Conservation (phyloP, 2,329 filamentous ascomycete genomes). For the Macrophomina phaseolina region DNA sequence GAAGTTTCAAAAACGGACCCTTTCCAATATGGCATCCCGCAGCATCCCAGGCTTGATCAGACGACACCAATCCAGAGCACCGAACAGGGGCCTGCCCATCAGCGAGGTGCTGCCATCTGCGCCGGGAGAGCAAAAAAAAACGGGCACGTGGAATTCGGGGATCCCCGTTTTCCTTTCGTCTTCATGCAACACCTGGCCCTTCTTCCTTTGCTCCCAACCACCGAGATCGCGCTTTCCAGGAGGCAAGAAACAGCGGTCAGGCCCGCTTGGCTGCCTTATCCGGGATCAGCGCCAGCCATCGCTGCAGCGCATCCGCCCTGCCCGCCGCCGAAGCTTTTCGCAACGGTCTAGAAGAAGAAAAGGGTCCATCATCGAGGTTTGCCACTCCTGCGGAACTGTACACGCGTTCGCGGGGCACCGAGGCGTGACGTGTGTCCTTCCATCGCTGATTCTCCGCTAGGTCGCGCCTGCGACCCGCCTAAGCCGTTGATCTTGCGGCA, state of each 20-base stretch:
- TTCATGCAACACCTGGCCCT: conserved; percentile 3
- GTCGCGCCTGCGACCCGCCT: neutral
- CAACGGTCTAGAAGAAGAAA: neutral
- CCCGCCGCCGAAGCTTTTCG: neutral
- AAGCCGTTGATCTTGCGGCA: conserved; percentile 1
- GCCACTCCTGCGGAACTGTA: neutral
- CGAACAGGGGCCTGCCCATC: conserved; percentile 8
- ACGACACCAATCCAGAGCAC: neutral
- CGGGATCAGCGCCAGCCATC: neutral
- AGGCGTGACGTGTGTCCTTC: neutral
- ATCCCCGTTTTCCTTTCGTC: neutral
- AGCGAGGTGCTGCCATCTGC: conserved; percentile 1
- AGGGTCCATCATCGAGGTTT: neutral
- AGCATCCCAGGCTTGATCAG: conserved; percentile 7
- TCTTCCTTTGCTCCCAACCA: neutral
- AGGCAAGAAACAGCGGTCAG: conserved; percentile 6
- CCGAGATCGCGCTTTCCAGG: neutral
- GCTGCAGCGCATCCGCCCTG: neutral
- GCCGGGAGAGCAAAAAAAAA: neutral
- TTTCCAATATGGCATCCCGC: conserved; percentile 1
- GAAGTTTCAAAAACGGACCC: conserved; percentile 3
- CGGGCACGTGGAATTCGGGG: neutral
- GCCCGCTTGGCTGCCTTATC: neutral
- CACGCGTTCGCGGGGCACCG: neutral
- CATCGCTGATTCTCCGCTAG: neutral